These are phyloP conservation scores for Hanseniaspora gamundiae DNA, from an alignment of 1,139 yeast genomes.

Conservation along the genomic window DNA sequence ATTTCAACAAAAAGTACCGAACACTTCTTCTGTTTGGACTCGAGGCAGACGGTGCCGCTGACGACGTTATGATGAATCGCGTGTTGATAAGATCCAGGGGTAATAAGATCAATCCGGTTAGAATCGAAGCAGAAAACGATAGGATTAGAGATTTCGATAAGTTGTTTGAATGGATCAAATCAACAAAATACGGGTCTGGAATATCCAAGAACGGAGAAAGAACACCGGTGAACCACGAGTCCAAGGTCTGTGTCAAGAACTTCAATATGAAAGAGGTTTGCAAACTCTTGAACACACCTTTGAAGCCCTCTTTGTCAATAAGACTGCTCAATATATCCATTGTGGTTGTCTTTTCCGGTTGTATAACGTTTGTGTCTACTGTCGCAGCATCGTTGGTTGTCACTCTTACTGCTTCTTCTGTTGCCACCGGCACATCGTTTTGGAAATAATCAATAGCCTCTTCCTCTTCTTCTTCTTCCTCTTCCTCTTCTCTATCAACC, in stretches of 20 bases:
- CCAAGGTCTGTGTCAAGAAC: constrained; percentile 65
- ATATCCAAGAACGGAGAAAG: constrained; percentile 68
- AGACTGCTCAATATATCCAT: constrained; percentile 61
- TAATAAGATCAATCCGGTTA: constrained; percentile 65
- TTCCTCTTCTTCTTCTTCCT: constrained; percentile 16
- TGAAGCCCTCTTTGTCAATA: constrained; percentile 65
- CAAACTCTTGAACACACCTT: constrained; percentile 77
- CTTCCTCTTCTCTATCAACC: constrained; percentile 12
- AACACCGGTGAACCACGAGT: constrained; percentile 88
- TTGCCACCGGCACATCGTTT: constrained; percentile 9
- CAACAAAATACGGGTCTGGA: constrained; percentile 87
- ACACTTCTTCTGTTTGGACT: constrained; percentile 21
- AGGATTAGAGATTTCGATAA: constrained; percentile 56
- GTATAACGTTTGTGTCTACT: constrained; percentile 27
- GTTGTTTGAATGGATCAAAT: constrained; percentile 69
- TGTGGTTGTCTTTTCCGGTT: constrained; percentile 55
- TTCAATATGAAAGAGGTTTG: constrained; percentile 75
- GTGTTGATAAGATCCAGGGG: constrained; percentile 78
- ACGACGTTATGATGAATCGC: constrained; percentile 51
- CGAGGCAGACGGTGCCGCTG: neutral
- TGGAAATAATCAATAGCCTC: constrained; percentile 43
- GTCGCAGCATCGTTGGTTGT: neutral
- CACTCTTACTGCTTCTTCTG: no score
- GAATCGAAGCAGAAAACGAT: constrained; percentile 57
- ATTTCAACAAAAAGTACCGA: constrained; percentile 23